Evolutionary conservation across 345 rosid genomes (phyloP), one percentile per base, ranked within the genome.

Genomic region (Trapa incisa): DNA sequence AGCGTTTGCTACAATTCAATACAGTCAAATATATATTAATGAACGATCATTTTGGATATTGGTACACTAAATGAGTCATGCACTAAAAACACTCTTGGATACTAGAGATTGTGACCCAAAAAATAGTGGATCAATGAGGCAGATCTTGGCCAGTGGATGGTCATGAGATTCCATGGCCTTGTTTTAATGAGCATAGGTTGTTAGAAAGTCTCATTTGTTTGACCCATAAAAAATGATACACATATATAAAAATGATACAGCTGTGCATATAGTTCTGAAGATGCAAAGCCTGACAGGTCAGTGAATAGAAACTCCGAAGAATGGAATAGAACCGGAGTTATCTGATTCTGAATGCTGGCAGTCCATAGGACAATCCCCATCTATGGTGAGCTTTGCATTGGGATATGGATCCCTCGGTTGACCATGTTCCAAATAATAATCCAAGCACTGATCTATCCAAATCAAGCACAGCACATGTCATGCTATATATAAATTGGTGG

Each of bases 301-400:
- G 96, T 87, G 88, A 88, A 88, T 91, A 85, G 97, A 91, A 91
- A 86, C 88, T 82, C 79, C 68, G 84, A 77, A 73, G 90, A 91
- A 91, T 91, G 94, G 97, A 91, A 91, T 88, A 87, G 97, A 91
- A 91, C 74, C 91, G 64, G 84, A 65, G 78, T 72, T 71, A 78
- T 77, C 70, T 73, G 78, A 86, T 73, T 82, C 83, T 76, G 82
- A 80, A 78, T 61, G 61, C 62, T 63, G 67, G 75, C 72, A n/a
- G 5, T 32, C 67, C 79, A 47, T 72, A 71, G 61, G 39, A 72
- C 61, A 35, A 38, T 52, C 37, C 42, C 4, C 3, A 6, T 0
- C 3, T 3, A 50, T 45, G 48, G 22, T 15, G 22, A 37, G 10
- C 42, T 64, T 41, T 64, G 68, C 62, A 15, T 70, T 38, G 73